phyloP scores from a whole-genome alignment of 345 rosid species.

The Lepidium didymum region DNA sequence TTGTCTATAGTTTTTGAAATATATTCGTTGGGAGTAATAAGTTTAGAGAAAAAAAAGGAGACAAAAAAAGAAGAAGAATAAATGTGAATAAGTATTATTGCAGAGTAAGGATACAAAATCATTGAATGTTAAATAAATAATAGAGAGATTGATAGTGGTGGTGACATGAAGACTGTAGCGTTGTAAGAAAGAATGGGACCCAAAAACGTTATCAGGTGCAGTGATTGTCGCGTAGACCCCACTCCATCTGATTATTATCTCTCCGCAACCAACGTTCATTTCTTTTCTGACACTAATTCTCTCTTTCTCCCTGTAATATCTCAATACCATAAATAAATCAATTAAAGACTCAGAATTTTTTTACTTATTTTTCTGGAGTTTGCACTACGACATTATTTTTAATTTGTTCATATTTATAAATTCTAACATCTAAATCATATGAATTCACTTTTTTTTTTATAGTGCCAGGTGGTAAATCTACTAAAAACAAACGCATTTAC shows the following conservation, averaged over 20 bases:
- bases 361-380: too few species aligned
- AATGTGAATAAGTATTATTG: conserved; percentile 3
- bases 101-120: not conserved
- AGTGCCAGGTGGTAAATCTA: too few species aligned
- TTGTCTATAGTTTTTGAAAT: not conserved
- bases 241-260: conserved; percentile 2
- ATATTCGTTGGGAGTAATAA: not conserved
- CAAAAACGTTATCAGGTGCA: conserved; percentile 25
- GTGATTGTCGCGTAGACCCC: conserved; percentile 28
- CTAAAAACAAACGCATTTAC: too few species aligned
- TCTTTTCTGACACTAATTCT: not conserved
- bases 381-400: too few species aligned
- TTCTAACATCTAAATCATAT: too few species aligned
- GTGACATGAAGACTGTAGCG: conserved; percentile 29
- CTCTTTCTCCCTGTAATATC: not conserved
- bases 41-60: not conserved
- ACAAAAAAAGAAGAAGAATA: not conserved
- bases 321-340: too few species aligned
- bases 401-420: too few species aligned
- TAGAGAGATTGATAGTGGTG: conserved; percentile 21
- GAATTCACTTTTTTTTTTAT: too few species aligned
- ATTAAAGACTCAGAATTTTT: too few species aligned
- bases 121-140: not conserved
- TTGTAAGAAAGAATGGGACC: conserved; percentile 19
- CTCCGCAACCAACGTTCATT: conserved; percentile 18